Conservation (phyloP, 1,139 yeast genomes). For the Suhomyces yuchorum region DNA sequence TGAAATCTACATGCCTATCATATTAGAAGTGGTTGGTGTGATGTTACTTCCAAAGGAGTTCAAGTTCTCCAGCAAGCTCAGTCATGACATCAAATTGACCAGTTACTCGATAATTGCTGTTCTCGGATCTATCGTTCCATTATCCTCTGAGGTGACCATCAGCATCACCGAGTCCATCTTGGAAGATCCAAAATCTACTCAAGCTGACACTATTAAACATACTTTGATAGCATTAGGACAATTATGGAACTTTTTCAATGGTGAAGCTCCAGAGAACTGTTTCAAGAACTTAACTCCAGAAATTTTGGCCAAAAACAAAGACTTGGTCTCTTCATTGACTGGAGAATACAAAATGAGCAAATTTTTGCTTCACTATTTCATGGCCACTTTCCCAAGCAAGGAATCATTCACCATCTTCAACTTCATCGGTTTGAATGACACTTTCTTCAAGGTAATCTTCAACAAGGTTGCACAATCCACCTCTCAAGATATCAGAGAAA, state of each 20-base stretch:
- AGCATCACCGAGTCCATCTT: conserved; percentile 75
- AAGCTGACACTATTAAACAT: conserved; percentile 27
- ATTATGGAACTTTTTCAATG: conserved; percentile 39
- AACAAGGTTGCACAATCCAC: conserved; percentile 24
- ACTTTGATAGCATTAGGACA: conserved; percentile 47
- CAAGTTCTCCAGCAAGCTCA: conserved; percentile 33
- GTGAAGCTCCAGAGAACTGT: conserved; percentile 20
- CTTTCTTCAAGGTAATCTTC: conserved; percentile 27
- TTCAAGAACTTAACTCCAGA: conserved; percentile 22
- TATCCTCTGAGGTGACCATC: conserved; percentile 60
- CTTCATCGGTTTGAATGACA: conserved; percentile 24
- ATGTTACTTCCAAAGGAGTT: conserved; percentile 40
- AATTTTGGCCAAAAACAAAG: conserved; percentile 19
- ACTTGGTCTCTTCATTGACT: conserved; percentile 21
- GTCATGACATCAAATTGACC: conserved; percentile 73
- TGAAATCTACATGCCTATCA: conserved; percentile 47
- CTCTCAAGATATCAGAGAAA: conserved; percentile 27
- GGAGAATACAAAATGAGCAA: conserved; percentile 35
- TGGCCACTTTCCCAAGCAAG: conserved; percentile 23
- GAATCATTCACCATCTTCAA: conserved; percentile 27
- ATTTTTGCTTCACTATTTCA: conserved; percentile 33
- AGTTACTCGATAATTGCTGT: conserved; percentile 84
- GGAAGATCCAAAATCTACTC: conserved; percentile 29
- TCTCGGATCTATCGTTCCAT: conserved; percentile 68
- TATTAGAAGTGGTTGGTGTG: conserved; percentile 60